phyloP scores from a whole-genome alignment of 2,329 filamentous ascomycete species.

The Fusarium sp. region DNA sequence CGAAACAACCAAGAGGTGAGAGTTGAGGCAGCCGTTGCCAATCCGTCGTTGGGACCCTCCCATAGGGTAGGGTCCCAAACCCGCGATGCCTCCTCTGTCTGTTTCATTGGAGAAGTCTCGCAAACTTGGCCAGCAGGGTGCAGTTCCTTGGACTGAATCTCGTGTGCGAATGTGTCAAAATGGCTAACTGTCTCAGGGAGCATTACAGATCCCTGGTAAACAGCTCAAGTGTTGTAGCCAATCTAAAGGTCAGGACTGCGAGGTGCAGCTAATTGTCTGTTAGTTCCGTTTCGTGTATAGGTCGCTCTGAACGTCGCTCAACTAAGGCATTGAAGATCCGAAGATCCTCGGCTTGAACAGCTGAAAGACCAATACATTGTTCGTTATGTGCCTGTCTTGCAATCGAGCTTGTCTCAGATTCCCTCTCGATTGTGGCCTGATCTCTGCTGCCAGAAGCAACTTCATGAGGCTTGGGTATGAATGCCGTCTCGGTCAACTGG shows the following conservation, averaged over 20 bases:
- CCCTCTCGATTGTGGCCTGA: conserved; percentile 26
- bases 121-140: conserved; percentile 13
- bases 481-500: background rate
- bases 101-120: conserved; percentile 6
- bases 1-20: background rate
- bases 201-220: background rate
- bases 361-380: background rate
- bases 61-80: conserved; percentile 3
- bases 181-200: conserved; percentile 29
- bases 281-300: background rate
- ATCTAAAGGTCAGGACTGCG: background rate
- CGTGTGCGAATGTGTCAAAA: conserved; percentile 16
- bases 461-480: conserved; percentile 3
- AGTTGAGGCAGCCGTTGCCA: conserved; percentile 7
- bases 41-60: conserved; percentile 4
- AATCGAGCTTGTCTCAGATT: conserved; percentile 6
- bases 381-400: background rate
- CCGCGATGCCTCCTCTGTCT: background rate
- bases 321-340: background rate
- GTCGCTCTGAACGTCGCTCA: background rate
- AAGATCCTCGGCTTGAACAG: background rate
- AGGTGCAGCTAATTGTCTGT: background rate
- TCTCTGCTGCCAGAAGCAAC: conserved; percentile 24
- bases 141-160: conserved; percentile 7
- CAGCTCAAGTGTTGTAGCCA: background rate